Conservation (phyloP, 1,139 yeast species). For the Hyphopichia pseudoburtonii region DNA sequence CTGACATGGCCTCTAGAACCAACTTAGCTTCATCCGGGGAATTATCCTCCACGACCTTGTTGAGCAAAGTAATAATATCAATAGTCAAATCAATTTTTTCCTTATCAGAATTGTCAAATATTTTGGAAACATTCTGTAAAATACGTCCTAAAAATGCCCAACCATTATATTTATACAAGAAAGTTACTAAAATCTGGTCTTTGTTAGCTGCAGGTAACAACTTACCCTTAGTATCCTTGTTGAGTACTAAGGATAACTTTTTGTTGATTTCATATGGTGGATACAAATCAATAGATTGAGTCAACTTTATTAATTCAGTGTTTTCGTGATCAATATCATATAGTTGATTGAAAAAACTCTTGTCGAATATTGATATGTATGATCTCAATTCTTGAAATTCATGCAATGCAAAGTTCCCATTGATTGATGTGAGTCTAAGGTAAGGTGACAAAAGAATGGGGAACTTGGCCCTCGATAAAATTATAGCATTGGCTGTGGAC, state of each 20-base stretch:
- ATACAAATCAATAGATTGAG: conserved; percentile 38
- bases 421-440: conserved; percentile 58
- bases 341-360: conserved; percentile 33
- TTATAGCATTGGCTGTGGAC: conserved; percentile 54
- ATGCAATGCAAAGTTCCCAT: conserved; percentile 65
- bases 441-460: conserved; percentile 71
- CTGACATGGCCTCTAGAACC: conserved; percentile 54
- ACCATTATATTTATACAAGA: conserved; percentile 75
- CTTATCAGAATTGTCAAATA: conserved; percentile 32
- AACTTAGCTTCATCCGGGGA: conserved; percentile 41
- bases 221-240: conserved; percentile 68
- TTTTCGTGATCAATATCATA: conserved; percentile 52
- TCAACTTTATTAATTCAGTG: conserved; percentile 50
- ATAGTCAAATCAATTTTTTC: conserved; percentile 40
- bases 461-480: conserved; percentile 67
- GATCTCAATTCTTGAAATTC: conserved; percentile 61
- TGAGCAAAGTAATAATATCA: conserved; percentile 53
- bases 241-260: conserved; percentile 44
- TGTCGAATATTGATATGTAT: conserved; percentile 50
- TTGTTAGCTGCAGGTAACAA: conserved; percentile 50
- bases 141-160: conserved; percentile 85
- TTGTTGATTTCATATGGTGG: conserved; percentile 53
- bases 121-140: conserved; percentile 58
- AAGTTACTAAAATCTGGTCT: conserved; percentile 59
- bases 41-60: conserved; percentile 47